Percentiles rank a stretch among this genome's conserved stretches.
These are phyloP conservation scores for Echites panduratus DNA, from an alignment of 257 asterid species.

Conservation along the genomic window DNA sequence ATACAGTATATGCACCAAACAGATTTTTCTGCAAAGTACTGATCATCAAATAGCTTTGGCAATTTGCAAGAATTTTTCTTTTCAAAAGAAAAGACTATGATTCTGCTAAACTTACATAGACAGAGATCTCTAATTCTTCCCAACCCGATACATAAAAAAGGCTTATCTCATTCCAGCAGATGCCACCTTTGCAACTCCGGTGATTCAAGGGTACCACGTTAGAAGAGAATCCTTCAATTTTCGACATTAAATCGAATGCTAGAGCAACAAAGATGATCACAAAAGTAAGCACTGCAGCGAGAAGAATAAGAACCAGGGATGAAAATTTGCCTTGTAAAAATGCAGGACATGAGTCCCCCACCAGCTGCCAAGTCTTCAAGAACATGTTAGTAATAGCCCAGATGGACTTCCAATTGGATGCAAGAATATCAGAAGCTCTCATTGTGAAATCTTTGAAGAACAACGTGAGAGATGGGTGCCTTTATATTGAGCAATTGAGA, in stretches of 20 bases:
- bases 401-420: slow-evolving; percentile 5
- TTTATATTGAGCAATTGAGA: background rate
- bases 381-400: slow-evolving; percentile 9
- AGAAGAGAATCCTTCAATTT: background rate
- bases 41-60: too few relatives aligned
- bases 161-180: slow-evolving; percentile 2
- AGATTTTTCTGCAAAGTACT: too few relatives aligned
- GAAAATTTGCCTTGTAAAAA: slow-evolving; percentile 4
- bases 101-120: background rate
- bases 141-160: too few relatives aligned
- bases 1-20: background rate
- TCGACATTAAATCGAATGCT: slow-evolving; percentile 4
- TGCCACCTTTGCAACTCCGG: too few relatives aligned
- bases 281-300: slow-evolving; percentile 7
- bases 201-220: too few relatives aligned
- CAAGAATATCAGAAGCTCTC: slow-evolving; percentile 14
- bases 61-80: background rate
- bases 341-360: background rate
- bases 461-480: background rate
- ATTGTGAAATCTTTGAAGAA: background rate
- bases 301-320: slow-evolving; percentile 7
- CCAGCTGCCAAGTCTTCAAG: background rate
- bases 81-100: background rate
- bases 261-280: slow-evolving; percentile 11
- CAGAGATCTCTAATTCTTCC: background rate